phyloP scores from a whole-genome alignment of 2,329 filamentous ascomycete species.

The Aspergillus oerlinghausenensis region DNA sequence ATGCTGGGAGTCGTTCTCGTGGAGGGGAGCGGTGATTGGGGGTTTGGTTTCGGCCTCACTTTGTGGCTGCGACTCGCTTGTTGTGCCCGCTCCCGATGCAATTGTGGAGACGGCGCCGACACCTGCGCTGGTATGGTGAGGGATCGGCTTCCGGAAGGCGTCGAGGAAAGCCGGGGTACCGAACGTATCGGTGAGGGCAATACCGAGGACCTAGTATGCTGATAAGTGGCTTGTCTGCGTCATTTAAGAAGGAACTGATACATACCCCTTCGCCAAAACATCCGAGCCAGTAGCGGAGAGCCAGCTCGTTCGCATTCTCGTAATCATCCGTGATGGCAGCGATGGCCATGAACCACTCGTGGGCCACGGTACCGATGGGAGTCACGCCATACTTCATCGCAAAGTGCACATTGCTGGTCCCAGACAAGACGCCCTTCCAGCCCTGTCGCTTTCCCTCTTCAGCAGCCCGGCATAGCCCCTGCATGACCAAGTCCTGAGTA shows the following conservation, averaged over 20 bases:
- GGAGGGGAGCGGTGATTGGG: constrained; percentile 43
- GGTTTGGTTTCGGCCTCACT: constrained; percentile 37
- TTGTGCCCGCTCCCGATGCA: constrained; percentile 41
- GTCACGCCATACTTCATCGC: constrained; percentile 85
- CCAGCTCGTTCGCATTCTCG: constrained; percentile 74
- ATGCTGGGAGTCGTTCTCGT: constrained; percentile 33
- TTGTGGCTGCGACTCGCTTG: constrained; percentile 35
- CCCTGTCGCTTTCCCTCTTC: constrained; percentile 63
- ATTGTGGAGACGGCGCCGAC: constrained; percentile 36
- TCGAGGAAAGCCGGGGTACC: constrained; percentile 84
- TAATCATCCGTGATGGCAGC: constrained; percentile 89
- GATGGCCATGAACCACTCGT: constrained; percentile 99
- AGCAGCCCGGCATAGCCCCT: constrained; percentile 74
- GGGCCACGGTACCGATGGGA: constrained; percentile 85
- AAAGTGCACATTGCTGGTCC: constrained; percentile 94
- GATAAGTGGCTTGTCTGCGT: constrained; percentile 1
- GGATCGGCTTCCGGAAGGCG: constrained; percentile 69
- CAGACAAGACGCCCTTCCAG: constrained; percentile 68
- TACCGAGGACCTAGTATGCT: constrained; percentile 60
- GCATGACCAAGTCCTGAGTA: constrained; percentile 87
- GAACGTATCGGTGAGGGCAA: constrained; percentile 94
- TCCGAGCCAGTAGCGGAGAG: constrained; percentile 80
- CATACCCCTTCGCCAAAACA: constrained; percentile 75
- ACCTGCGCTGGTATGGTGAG: constrained; percentile 39
- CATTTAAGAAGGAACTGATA: background rate